These are phyloP conservation scores for Podaxis carcinomalis DNA, from an alignment of 768 basidiomycete genomes.

Conservation along the genomic window DNA sequence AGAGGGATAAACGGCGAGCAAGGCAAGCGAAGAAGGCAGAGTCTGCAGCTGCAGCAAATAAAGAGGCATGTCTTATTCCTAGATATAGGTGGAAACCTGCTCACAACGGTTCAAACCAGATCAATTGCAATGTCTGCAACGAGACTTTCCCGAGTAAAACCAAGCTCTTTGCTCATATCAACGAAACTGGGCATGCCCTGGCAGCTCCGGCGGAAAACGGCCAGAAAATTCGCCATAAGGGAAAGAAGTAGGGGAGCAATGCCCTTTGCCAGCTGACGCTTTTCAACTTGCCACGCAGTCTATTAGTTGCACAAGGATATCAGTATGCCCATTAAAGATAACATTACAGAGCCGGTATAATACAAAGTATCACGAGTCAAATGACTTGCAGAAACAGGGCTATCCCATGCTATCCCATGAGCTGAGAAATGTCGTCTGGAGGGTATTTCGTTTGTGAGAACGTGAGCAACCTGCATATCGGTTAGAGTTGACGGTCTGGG, in stretches of 20 bases:
- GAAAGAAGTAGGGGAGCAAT: conserved; percentile 25
- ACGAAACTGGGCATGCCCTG: conserved; percentile 64
- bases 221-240: conserved; percentile 27
- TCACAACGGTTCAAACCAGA: conserved; percentile 17
- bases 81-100: neutral
- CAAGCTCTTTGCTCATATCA: conserved; percentile 72
- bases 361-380: neutral
- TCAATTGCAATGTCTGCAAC: conserved; percentile 70
- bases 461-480: conserved; percentile 67
- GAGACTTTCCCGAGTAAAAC: conserved; percentile 61
- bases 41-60: conserved; percentile 23
- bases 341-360: neutral
- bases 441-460: conserved; percentile 97
- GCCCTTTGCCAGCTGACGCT: neutral
- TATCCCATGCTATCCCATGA: conserved; percentile 69
- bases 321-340: neutral
- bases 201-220: conserved; percentile 31
- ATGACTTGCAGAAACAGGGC: neutral
- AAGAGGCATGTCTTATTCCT: conserved; percentile 15
- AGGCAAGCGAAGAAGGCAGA: conserved; percentile 71
- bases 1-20: conserved; percentile 78
- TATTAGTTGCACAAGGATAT: neutral
- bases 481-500: neutral
- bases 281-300: neutral
- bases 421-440: conserved; percentile 84